Conservation (phyloP, 495 filamentous ascomycete species). For the Hypoxylon trugodes region DNA sequence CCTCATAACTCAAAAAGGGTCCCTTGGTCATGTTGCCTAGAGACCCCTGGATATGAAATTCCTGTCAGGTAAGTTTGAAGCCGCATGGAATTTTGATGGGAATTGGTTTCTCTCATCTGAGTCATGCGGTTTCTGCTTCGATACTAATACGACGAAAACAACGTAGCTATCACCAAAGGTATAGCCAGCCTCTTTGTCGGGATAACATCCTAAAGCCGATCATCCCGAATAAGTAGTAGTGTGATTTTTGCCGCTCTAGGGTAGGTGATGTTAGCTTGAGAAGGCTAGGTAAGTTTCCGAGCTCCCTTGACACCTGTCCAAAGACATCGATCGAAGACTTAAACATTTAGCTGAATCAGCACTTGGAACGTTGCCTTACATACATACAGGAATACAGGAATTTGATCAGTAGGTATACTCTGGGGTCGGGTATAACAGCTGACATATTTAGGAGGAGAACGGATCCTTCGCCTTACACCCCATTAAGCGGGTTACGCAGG, state of each 20-base stretch:
- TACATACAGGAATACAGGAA: constrained; percentile 10
- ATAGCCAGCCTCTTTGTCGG: not conserved
- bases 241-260: constrained; percentile 17
- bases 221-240: constrained; percentile 13
- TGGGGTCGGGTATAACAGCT: constrained; percentile 14
- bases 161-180: not conserved
- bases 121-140: constrained; percentile 21
- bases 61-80: not conserved
- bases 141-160: constrained; percentile 8
- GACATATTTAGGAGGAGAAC: constrained; percentile 19
- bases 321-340: constrained; percentile 16
- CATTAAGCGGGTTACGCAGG: constrained; percentile 10
- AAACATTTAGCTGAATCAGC: constrained; percentile 36
- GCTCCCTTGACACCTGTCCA: constrained; percentile 7
- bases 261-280: constrained; percentile 15
- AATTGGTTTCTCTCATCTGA: constrained; percentile 23
- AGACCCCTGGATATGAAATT: not conserved
- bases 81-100: not conserved
- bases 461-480: not conserved
- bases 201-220: constrained; percentile 2
- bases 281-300: constrained; percentile 16
- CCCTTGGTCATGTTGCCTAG: not conserved
- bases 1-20: not conserved
- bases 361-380: constrained; percentile 10
- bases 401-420: not conserved